Evolutionary conservation across 768 basidiomycete species (phyloP).

Genomic region (Pulveroboletus ravenelii): DNA sequence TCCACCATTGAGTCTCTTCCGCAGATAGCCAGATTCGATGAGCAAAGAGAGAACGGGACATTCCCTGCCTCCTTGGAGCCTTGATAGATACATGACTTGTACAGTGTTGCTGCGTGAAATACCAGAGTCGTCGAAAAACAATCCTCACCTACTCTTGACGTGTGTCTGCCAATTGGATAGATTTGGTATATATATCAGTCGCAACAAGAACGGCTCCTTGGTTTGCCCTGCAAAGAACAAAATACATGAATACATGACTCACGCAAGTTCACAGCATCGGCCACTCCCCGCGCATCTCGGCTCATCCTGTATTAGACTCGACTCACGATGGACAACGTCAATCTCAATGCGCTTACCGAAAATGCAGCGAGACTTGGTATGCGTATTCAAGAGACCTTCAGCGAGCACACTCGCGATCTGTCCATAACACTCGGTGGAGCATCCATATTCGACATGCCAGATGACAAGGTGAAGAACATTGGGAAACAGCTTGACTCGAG

Average conservation of each 20-base stretch:
- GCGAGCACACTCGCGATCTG: slow-evolving; percentile 75
- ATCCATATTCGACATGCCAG: slow-evolving; percentile 60
- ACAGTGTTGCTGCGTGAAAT: slow-evolving; percentile 1
- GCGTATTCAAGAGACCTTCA: slow-evolving; percentile 79
- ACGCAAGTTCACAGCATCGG: not conserved
- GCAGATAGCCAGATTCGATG: slow-evolving; percentile 87
- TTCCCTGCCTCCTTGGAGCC: slow-evolving; percentile 91
- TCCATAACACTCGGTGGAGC: slow-evolving; percentile 50
- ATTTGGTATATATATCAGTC: not conserved
- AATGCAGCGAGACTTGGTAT: slow-evolving; percentile 81
- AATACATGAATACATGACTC: slow-evolving; percentile 9
- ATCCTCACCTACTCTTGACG: not conserved
- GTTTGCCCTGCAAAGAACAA: not conserved
- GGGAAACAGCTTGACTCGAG: slow-evolving; percentile 82
- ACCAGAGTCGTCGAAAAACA: slow-evolving; percentile 2
- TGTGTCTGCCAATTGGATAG: not conserved
- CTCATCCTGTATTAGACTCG: not conserved
- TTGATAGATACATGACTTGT: slow-evolving; percentile 31
- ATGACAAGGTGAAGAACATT: slow-evolving; percentile 82
- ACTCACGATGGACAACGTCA: slow-evolving; percentile 31
- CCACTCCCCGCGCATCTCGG: not conserved
- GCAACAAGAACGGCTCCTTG: too few species aligned
- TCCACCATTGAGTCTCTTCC: not conserved
- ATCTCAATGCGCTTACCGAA: slow-evolving; percentile 51
- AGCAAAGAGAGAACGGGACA: slow-evolving; percentile 87